phyloP scores from a whole-genome alignment of 1,284 basidiomycete species.

The Chalciporus sp. region DNA sequence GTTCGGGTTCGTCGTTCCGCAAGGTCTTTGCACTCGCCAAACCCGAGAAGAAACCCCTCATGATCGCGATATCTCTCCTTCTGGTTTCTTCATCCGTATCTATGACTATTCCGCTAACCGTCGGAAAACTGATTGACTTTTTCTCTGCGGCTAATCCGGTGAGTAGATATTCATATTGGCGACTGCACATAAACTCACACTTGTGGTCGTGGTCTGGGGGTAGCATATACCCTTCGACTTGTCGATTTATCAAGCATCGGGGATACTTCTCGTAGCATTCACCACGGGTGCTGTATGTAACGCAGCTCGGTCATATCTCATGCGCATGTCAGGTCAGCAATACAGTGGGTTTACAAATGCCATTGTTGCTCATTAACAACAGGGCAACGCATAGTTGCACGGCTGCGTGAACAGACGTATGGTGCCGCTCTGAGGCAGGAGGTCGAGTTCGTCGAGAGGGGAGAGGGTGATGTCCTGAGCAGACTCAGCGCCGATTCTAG shows the following conservation, averaged over 20 bases:
- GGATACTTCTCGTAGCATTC: conserved; percentile 77
- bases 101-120: conserved; percentile 88
- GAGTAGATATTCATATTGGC: conserved; percentile 30
- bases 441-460: conserved; percentile 90
- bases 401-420: conserved; percentile 85
- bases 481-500: conserved; percentile 90
- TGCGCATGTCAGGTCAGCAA: conserved; percentile 73
- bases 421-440: conserved; percentile 84
- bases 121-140: conserved; percentile 91
- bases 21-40: conserved; percentile 78
- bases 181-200: no score
- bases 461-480: conserved; percentile 93
- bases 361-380: conserved; percentile 12
- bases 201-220: not conserved
- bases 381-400: conserved; percentile 92
- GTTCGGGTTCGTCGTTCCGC: conserved; percentile 59
- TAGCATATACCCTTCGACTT: conserved; percentile 80
- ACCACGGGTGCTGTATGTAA: conserved; percentile 88
- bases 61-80: conserved; percentile 69
- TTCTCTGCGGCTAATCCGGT: conserved; percentile 77
- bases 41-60: conserved; percentile 76
- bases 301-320: conserved; percentile 84
- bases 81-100: conserved; percentile 79
- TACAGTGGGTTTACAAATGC: not conserved
- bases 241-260: conserved; percentile 81